Evolutionary conservation across 23 red algal species (phyloP).

Genomic region (Gracilariopsis chorda): DNA sequence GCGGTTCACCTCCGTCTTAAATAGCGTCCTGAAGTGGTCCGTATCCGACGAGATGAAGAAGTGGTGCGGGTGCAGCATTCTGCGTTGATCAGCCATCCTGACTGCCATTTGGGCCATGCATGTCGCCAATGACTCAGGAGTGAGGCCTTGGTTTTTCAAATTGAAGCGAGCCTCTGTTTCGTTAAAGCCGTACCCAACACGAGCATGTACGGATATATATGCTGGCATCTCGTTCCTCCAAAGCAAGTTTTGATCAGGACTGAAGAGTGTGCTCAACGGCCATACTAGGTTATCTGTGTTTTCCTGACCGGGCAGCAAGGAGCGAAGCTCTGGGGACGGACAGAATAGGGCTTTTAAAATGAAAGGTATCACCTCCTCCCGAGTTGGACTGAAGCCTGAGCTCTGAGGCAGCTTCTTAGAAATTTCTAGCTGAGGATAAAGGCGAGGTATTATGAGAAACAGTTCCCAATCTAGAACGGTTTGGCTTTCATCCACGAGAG

Average conservation of each 20-base stretch:
- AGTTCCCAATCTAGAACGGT: conserved; percentile 16
- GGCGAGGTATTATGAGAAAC: not conserved
- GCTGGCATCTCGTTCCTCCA: not conserved
- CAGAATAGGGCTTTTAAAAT: conserved; percentile 17
- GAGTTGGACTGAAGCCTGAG: not conserved
- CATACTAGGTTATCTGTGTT: not conserved
- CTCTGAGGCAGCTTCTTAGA: not conserved
- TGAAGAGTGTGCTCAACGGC: not conserved
- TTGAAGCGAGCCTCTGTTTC: conserved; percentile 7
- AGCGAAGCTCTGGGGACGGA: not conserved
- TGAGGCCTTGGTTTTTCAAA: not conserved
- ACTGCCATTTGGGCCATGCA: conserved; percentile 14
- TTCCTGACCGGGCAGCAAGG: not conserved
- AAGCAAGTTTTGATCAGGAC: not conserved
- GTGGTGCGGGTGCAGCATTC: not conserved
- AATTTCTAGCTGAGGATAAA: not conserved
- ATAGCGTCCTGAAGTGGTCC: not conserved
- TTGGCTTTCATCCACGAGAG: not conserved
- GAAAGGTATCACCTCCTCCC: not conserved
- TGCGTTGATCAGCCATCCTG: not conserved
- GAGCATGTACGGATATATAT: conserved; percentile 36
- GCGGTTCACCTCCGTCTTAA: not conserved
- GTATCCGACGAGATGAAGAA: conserved; percentile 17
- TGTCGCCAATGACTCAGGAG: not conserved
- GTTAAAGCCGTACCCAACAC: conserved; percentile 12